These are phyloP conservation scores for Maudiozyma humilis DNA, from an alignment of 1,139 yeast genomes.

Conservation along the genomic window DNA sequence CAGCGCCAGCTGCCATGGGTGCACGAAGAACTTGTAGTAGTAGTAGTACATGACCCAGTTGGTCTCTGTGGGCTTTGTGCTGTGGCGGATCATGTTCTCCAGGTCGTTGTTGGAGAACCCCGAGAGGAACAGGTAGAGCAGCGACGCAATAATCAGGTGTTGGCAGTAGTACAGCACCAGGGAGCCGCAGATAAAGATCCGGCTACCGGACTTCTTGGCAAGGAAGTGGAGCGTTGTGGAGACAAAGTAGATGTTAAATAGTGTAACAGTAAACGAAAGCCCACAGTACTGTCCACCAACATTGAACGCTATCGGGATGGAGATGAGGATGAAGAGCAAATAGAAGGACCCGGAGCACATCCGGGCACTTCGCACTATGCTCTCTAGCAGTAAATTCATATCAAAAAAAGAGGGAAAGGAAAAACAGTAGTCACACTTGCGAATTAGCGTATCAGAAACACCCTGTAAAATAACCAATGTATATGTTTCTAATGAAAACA, in stretches of 20 bases:
- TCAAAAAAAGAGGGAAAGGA: background rate
- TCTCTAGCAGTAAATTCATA: slow-evolving; percentile 6
- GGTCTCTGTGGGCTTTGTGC: slow-evolving; percentile 17
- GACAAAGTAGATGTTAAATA: slow-evolving; percentile 57
- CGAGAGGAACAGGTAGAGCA: slow-evolving; percentile 54
- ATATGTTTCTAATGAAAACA: too few species aligned
- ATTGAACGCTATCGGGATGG: slow-evolving; percentile 92
- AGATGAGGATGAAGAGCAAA: slow-evolving; percentile 60
- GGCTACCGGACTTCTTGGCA: slow-evolving; percentile 40
- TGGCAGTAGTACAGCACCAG: slow-evolving; percentile 55
- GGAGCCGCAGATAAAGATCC: slow-evolving; percentile 44
- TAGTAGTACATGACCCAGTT: slow-evolving; percentile 25
- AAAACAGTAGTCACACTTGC: background rate
- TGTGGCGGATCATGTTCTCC: slow-evolving; percentile 16
- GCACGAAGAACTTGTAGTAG: slow-evolving; percentile 35
- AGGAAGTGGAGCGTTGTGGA: slow-evolving; percentile 65
- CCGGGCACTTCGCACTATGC: slow-evolving; percentile 22
- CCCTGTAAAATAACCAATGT: too few species aligned
- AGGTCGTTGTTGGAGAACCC: slow-evolving; percentile 34
- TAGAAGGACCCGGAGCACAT: slow-evolving; percentile 47
- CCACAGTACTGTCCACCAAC: slow-evolving; percentile 91
- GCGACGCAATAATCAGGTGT: slow-evolving; percentile 73
- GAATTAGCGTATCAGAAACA: too few species aligned
- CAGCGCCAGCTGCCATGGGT: slow-evolving; percentile 62
- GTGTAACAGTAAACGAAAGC: slow-evolving; percentile 71